These are phyloP conservation scores for Arachis hypogaea DNA, from an alignment of 306 rosid genomes.

Conservation along the genomic window DNA sequence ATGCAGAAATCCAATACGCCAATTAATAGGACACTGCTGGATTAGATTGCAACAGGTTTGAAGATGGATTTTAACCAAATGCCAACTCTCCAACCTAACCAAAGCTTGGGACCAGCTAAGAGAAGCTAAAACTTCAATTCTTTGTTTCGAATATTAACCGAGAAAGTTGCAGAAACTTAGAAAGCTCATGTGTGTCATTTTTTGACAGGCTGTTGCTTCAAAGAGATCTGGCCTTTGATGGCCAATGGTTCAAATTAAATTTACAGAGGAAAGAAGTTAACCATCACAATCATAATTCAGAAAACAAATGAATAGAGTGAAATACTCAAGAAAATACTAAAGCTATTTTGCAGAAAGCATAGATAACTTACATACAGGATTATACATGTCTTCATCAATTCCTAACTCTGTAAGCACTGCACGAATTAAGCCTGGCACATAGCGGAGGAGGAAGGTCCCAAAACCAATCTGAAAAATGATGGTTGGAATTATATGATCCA, in stretches of 20 bases:
- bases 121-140: not conserved
- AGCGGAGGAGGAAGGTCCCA: slow-evolving; percentile 78
- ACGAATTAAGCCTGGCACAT: slow-evolving; percentile 66
- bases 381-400: slow-evolving; percentile 84
- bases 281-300: slow-evolving; percentile 26
- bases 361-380: slow-evolving; percentile 92
- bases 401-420: slow-evolving; percentile 73
- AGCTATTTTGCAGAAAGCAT: slow-evolving; percentile 41
- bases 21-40: not conserved
- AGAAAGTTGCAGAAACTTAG: not conserved
- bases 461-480: slow-evolving; percentile 70
- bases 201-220: not conserved
- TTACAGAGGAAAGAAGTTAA: slow-evolving; percentile 22
- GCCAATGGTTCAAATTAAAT: slow-evolving; percentile 19
- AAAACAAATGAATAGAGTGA: slow-evolving; percentile 13
- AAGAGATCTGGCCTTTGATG: not conserved
- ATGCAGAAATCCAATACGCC: not conserved
- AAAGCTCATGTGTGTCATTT: not conserved
- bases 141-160: not conserved
- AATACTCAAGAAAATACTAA: slow-evolving; percentile 27
- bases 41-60: not conserved
- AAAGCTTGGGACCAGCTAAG: not conserved
- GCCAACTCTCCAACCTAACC: not conserved
- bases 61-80: slow-evolving; percentile 12
- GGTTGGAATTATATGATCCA: slow-evolving; percentile 33